Evolutionary conservation across 768 basidiomycete genomes (phyloP), one percentile per base, ranked within the genome.

Genomic region (Leccinum broughii): DNA sequence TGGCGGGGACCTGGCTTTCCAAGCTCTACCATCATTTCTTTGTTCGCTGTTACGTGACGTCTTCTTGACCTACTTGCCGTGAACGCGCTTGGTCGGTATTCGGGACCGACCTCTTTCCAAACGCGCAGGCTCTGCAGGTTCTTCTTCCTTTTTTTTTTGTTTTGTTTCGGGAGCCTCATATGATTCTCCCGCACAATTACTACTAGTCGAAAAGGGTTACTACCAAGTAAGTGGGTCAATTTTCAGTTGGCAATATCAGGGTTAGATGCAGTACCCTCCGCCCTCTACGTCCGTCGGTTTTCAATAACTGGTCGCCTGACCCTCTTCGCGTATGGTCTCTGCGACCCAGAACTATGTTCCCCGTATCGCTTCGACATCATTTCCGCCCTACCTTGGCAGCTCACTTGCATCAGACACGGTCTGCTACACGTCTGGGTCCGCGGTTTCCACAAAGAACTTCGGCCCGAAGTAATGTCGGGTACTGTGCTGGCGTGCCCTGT

Each of bases 81-180:
- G 35, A 32, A 32, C 10, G 32, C 10, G 32, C 35, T 37, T 37
- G 35, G 35, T 37, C 15, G 37, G 6, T 3, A 37, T 37, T 37
- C 37, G 37, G 37, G 14, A 37, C 37, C 37, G 37, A 37, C 37
- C 15, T 37, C 35, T 35, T 35, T 14, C 6, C 14, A 35, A 35
- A 37, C 77, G 34, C 34, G 13, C 13, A 35, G 34, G 34, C 34
- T 14, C 34, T 35, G 13, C 34, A 35, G 14, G 14, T 14, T 22
- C 22, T 9, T 49, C 14, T 48, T 48, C 46, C 8, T 48, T 34
- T 48, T 35, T 0, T 35, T 2, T 48, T 49, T 22, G 17, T 41
- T 10, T 49, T 35, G 1, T 35, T 24, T 24, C 46, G 46, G 22
- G 11, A 20, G 20, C 22, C 48, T 49, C 48, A 49, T 49, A 14